Base-by-base conservation (phyloP, 2,329 filamentous ascomycete species). In the Calonectria henricotiae region DNA sequence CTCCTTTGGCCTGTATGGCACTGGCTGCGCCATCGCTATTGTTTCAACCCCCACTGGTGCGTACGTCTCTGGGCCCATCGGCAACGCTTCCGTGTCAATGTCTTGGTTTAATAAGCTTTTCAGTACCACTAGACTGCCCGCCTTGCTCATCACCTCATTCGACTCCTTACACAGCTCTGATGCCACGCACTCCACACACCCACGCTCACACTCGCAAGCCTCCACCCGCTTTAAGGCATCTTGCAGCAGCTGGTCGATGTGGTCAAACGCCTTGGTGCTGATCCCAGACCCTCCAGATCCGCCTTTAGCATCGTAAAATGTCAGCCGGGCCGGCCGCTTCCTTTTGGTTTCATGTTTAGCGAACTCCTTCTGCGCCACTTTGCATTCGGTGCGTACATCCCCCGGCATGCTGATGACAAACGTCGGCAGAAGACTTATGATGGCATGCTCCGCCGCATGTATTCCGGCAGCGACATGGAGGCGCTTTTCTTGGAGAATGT, bases 271-370 rank as follows among this genome's bases (percentile, higher is more conserved):
- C 80, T 98, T 98, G 44, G 92, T 93, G 71, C 93, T 94, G 75
- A 98, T 97, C 0, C 96, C 96, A 0, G 90, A 93, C 0, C 96
- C 96, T 49, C 90, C 89, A 0, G 93, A 88, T 0, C 96, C 96
- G 8, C 96, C 96, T 82, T 97, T 98, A 3, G 94, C 92, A 80
- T 98, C 96, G 82, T 98, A 99, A 78, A 99, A 98, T 0, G 94
- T 98, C 58, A 99, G 83, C 0, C 96, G 86, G 0, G 95, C 96
- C 0, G 96, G 96, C 4, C 96, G 88, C 83, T 98, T 98, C 35
- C 95, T 89, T 32, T 85, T 84, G 0, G 90, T 91, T 77, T 93
- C 90, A 64, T 86, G 84, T 75, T 90, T 90, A 0, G 94, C 90
- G 72, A 98, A 94, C 82, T 98, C 96, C 81, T 98, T 98, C 70